Conservation (phyloP, 192 early-diverging fungal species). For the Jimgerdemannia lactiflua region DNA sequence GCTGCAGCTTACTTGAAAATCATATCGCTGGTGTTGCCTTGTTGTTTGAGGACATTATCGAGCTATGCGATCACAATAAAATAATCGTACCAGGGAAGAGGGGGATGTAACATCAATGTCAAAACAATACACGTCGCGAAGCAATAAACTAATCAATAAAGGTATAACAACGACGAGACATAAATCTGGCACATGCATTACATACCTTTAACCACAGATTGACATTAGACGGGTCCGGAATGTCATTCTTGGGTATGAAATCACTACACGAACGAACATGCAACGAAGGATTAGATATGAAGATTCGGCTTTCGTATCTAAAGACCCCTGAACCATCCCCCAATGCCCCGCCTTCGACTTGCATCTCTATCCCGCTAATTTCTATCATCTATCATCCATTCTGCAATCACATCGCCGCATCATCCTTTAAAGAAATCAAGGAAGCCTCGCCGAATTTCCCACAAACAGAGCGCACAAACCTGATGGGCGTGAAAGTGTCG, state of each 20-base stretch:
- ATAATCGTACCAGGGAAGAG: neutral
- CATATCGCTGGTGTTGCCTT: constrained; percentile 90
- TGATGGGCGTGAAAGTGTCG: constrained; percentile 93
- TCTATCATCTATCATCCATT: no score
- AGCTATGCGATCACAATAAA: constrained; percentile 27
- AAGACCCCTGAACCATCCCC: no score
- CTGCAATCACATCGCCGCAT: no score
- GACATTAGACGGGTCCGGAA: constrained; percentile 73
- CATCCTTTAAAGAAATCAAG: neutral
- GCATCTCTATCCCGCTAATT: no score
- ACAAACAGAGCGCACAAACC: constrained; percentile 29
- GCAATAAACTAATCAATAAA: neutral
- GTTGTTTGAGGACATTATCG: constrained; percentile 72
- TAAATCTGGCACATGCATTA: neutral
- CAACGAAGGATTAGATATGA: neutral
- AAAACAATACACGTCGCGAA: neutral
- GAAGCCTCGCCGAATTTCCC: no score
- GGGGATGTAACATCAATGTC: neutral
- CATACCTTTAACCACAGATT: constrained; percentile 69
- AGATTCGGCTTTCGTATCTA: no score
- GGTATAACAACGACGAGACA: neutral
- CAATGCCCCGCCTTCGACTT: no score
- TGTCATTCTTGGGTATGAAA: constrained; percentile 68
- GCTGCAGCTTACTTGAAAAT: constrained; percentile 71
- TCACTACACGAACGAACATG: constrained; percentile 34